A percentile compares a stretch with the other conserved stretches of the same genome.
Conservation (phyloP, 2,329 filamentous ascomycete species). For the Xylariaceae sp. region DNA sequence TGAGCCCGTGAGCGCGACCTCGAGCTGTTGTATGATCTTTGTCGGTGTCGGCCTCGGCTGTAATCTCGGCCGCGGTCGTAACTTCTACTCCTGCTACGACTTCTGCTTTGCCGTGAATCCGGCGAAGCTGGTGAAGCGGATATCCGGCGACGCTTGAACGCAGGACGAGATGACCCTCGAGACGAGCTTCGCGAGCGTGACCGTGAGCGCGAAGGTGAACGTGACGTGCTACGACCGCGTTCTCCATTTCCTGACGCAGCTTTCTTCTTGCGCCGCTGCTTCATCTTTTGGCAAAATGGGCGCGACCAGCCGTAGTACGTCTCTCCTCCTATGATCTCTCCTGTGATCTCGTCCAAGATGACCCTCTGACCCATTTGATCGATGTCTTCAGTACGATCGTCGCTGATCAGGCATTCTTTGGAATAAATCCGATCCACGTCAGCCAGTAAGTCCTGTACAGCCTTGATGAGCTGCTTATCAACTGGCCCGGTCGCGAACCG, state of each 20-base stretch:
- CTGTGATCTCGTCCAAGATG: constrained; percentile 69
- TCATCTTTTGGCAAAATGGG: constrained; percentile 83
- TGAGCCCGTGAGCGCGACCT: constrained; percentile 40
- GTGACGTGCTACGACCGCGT: constrained; percentile 41
- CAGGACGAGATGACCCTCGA: constrained; percentile 45
- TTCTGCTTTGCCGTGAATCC: constrained; percentile 43
- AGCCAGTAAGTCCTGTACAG: constrained; percentile 73
- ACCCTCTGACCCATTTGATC: constrained; percentile 77
- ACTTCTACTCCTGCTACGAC: constrained; percentile 38
- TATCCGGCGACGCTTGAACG: constrained; percentile 50
- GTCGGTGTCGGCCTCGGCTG: constrained; percentile 38
- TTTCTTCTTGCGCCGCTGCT: constrained; percentile 54
- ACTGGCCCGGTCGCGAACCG: constrained; percentile 73
- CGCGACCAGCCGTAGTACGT: constrained; percentile 91
- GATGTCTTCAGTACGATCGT: constrained; percentile 65
- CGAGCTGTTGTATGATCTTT: constrained; percentile 41
- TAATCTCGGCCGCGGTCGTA: constrained; percentile 37
- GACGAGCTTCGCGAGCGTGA: constrained; percentile 42
- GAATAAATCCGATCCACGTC: constrained; percentile 74
- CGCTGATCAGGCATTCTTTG: constrained; percentile 52
- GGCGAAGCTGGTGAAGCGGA: constrained; percentile 46
- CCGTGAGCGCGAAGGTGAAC: constrained; percentile 45
- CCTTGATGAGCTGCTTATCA: constrained; percentile 67
- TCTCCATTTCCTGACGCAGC: constrained; percentile 30
- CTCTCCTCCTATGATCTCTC: constrained; percentile 68